Conservation (phyloP, 1,284 basidiomycete species). For the Austroboletus olivaceoglutinosus region DNA sequence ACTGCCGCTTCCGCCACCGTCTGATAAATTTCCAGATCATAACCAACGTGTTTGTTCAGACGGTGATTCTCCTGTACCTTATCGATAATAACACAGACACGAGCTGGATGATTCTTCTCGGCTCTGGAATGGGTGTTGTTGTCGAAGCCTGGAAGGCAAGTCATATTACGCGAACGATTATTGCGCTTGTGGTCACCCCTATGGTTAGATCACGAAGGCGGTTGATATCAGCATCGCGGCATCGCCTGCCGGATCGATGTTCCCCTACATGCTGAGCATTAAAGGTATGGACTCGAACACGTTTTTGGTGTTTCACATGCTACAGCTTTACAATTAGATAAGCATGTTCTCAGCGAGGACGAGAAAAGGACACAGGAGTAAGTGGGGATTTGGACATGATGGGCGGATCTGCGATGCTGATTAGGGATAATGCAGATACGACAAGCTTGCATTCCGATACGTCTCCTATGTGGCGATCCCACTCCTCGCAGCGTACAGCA, state of each 20-base stretch:
- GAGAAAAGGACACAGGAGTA: conserved; percentile 98
- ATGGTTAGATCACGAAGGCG: conserved; percentile 72
- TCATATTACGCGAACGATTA: conserved; percentile 11
- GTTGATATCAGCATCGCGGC: conserved; percentile 76
- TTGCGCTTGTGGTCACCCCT: conserved; percentile 10
- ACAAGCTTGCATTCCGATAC: conserved; percentile 85
- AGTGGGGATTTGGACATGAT: conserved; percentile 29
- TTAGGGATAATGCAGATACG: conserved; percentile 52
- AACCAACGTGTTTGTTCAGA: conserved; percentile 91
- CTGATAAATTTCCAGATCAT: conserved; percentile 57
- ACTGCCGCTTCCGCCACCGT: conserved; percentile 10
- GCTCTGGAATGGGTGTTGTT: conserved; percentile 82
- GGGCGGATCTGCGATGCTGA: conserved; percentile 21
- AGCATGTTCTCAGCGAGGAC: conserved; percentile 90
- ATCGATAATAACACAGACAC: conserved; percentile 95
- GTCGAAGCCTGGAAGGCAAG: conserved; percentile 96
- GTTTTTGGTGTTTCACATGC: conserved; percentile 12
- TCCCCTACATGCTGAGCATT: conserved; percentile 83
- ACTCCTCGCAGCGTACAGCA: conserved; percentile 78
- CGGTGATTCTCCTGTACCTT: conserved; percentile 88
- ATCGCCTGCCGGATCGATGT: conserved; percentile 54
- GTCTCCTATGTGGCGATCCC: conserved; percentile 89
- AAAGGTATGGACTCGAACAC: conserved; percentile 53
- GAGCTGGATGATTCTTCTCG: conserved; percentile 92
- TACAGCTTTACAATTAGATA: conserved; percentile 53